Evolutionary conservation across 208 protist species (phyloP).

Genomic region (Polymyxa betae): DNA sequence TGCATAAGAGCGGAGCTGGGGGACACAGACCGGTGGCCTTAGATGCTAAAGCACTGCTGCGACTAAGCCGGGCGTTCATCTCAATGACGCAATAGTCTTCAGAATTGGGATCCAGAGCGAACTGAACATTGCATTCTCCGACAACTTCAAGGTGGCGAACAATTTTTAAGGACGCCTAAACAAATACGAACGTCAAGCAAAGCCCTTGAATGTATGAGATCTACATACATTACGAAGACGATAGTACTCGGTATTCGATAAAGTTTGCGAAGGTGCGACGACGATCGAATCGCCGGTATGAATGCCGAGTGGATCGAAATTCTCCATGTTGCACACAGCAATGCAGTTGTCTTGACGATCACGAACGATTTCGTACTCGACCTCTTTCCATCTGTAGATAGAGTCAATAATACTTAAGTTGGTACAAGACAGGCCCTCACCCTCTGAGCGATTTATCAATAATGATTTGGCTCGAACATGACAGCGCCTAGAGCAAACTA

Average conservation of each 20-base stretch:
- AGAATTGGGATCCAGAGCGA: slow-evolving; percentile 91
- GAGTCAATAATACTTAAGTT: slow-evolving; percentile 95
- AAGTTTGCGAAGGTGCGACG: slow-evolving; percentile 94
- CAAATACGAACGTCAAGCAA: neutral
- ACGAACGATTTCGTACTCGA: slow-evolving; percentile 93
- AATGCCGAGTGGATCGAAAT: slow-evolving; percentile 81
- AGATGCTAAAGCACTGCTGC: slow-evolving; percentile 91
- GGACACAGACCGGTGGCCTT: slow-evolving; percentile 86
- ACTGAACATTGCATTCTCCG: slow-evolving; percentile 99
- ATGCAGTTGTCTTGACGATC: slow-evolving; percentile 98
- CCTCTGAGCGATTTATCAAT: slow-evolving; percentile 28
- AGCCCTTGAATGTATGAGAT: neutral
- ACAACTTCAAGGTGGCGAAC: slow-evolving; percentile 92
- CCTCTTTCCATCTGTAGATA: slow-evolving; percentile 98
- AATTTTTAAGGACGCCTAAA: slow-evolving; percentile 72
- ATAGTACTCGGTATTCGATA: slow-evolving; percentile 17
- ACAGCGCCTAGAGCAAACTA: slow-evolving; percentile 27
- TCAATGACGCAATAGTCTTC: slow-evolving; percentile 74
- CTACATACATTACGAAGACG: neutral
- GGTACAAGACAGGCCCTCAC: slow-evolving; percentile 24
- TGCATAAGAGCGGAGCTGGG: neutral
- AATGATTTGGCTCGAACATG: slow-evolving; percentile 62
- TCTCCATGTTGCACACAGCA: slow-evolving; percentile 99
- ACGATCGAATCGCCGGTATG: slow-evolving; percentile 92
- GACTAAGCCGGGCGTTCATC: slow-evolving; percentile 95